Percentiles rank a stretch among this genome's conserved stretches.
These are phyloP conservation scores for Russula abietina DNA, from an alignment of 768 basidiomycete species.

Conservation along the genomic window DNA sequence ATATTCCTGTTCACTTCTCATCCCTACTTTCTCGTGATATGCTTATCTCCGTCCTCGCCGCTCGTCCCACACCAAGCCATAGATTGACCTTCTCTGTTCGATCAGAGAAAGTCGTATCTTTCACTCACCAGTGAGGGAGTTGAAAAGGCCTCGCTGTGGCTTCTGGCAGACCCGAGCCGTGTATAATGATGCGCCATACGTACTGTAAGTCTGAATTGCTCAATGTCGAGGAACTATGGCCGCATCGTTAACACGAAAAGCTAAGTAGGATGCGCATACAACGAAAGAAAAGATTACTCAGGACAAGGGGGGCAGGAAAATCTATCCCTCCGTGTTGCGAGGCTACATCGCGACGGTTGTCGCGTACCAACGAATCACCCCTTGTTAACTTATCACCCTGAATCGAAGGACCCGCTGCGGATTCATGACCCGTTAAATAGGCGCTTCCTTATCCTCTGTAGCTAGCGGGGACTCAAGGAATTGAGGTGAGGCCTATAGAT, in stretches of 20 bases:
- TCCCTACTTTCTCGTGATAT: background rate
- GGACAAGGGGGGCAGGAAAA: background rate
- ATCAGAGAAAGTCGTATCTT: background rate
- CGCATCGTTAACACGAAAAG: background rate
- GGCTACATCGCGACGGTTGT: background rate
- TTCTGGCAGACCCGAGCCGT: background rate
- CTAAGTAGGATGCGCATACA: background rate
- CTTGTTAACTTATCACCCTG: background rate
- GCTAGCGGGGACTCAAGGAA: background rate
- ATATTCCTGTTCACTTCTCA: background rate
- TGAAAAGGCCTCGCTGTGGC: background rate
- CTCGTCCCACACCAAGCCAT: background rate
- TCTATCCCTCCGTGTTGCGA: background rate
- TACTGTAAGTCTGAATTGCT: background rate
- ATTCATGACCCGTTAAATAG: background rate
- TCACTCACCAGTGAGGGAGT: background rate
- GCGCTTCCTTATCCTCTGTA: background rate
- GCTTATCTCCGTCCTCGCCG: background rate
- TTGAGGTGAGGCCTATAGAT: background rate
- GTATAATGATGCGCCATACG: background rate
- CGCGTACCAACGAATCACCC: background rate
- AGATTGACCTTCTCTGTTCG: background rate
- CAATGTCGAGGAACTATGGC: background rate
- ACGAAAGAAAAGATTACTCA: background rate
- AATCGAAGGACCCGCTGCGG: background rate